Conservation (phyloP, 805 yeast genomes). For the Candida saitoana region DNA sequence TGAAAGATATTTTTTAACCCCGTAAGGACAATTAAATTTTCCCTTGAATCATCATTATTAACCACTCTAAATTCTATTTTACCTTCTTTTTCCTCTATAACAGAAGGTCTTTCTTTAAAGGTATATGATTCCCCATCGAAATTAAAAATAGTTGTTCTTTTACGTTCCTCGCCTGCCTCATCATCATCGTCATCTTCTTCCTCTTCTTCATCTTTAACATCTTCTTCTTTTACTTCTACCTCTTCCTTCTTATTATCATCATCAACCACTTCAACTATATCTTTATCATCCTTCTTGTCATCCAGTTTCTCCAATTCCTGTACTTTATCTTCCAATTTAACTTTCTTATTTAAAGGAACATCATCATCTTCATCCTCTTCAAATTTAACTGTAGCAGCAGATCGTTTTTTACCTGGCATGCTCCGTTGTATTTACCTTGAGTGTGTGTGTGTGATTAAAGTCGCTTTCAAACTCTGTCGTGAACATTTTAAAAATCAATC, state of each 20-base stretch:
- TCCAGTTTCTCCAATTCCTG: constrained; percentile 26
- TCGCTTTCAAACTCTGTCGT: neutral
- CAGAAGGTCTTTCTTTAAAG: constrained; percentile 90
- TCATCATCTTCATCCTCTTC: constrained; percentile 26
- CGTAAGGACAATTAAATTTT: constrained; percentile 84
- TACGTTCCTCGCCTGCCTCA: constrained; percentile 40
- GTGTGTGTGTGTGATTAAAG: too few relatives aligned
- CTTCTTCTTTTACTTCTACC: constrained; percentile 4
- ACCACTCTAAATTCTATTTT: constrained; percentile 94
- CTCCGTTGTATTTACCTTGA: too few relatives aligned
- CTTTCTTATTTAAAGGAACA: constrained; percentile 21
- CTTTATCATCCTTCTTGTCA: constrained; percentile 19
- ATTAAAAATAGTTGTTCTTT: constrained; percentile 46
- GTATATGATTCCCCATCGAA: constrained; percentile 78
- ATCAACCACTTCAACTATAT: constrained; percentile 20
- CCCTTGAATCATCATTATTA: constrained; percentile 85
- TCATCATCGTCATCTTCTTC: constrained; percentile 43
- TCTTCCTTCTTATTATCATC: constrained; percentile 8
- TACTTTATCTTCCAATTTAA: constrained; percentile 17
- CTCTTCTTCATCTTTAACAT: constrained; percentile 12
- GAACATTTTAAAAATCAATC: neutral
- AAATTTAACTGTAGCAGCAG: constrained; percentile 18
- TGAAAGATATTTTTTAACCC: constrained; percentile 96
- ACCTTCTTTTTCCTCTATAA: constrained; percentile 88
- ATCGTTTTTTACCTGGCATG: constrained; percentile 35